A percentile compares a stretch with the other conserved stretches of the same genome.
Conservation (phyloP, 2,329 filamentous ascomycete genomes). For the Colletotrichum endophyticum region DNA sequence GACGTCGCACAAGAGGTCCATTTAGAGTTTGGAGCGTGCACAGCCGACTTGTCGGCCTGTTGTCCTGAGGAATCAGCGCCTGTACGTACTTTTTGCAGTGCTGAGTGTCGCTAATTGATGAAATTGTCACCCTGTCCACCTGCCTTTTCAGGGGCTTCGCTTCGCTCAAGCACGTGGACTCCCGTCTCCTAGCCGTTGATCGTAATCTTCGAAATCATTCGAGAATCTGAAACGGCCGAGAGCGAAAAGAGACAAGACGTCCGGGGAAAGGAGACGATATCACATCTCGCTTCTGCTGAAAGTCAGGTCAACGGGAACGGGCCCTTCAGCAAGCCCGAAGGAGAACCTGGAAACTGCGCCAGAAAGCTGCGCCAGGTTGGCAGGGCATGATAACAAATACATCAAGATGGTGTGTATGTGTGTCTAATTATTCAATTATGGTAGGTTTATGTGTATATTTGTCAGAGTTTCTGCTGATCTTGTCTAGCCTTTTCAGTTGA, state of each 20-base stretch:
- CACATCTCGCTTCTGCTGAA: neutral
- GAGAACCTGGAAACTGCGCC: neutral
- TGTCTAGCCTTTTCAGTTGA: neutral
- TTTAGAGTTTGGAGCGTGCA: slow-evolving; percentile 16
- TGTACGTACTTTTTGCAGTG: neutral
- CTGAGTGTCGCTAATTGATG: neutral
- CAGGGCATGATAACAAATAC: neutral
- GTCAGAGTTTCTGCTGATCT: neutral
- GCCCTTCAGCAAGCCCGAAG: neutral
- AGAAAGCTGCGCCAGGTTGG: neutral
- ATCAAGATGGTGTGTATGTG: neutral
- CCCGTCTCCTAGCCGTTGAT: neutral
- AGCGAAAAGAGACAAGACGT: neutral
- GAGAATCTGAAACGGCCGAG: neutral
- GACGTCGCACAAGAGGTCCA: neutral
- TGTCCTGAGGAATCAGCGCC: slow-evolving; percentile 1
- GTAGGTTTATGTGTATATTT: neutral
- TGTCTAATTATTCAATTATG: neutral
- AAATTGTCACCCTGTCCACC: neutral
- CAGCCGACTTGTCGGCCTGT: neutral
- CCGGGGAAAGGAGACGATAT: neutral
- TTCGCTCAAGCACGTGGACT: neutral
- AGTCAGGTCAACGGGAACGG: neutral
- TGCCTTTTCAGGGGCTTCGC: neutral
- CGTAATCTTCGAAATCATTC: neutral